Conservation (phyloP, 805 yeast genomes). For the Zygosaccharomyces siamensis region DNA sequence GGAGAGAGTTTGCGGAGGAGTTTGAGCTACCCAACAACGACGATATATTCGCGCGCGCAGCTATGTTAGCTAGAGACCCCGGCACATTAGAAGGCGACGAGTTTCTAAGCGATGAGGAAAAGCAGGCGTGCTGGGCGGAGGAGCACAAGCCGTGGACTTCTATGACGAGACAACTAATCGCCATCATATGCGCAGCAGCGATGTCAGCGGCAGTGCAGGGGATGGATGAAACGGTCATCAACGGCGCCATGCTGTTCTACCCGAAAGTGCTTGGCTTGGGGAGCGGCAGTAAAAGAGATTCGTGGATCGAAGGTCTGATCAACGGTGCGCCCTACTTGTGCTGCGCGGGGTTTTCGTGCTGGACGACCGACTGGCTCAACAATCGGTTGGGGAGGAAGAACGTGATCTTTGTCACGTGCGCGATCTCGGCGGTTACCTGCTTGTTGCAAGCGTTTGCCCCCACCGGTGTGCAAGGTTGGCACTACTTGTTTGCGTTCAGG, state of each 20-base stretch:
- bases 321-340: conserved; percentile 70
- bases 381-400: conserved; percentile 56
- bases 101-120: conserved; percentile 52
- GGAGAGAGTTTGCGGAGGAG: conserved; percentile 57
- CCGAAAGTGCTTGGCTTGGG: conserved; percentile 52
- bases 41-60: conserved; percentile 59
- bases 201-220: conserved; percentile 79
- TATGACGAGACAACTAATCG: conserved; percentile 42
- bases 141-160: conserved; percentile 42
- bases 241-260: conserved; percentile 65
- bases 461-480: conserved; percentile 50
- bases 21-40: conserved; percentile 46
- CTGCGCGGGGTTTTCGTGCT: conserved; percentile 55
- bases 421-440: conserved; percentile 55
- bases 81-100: conserved; percentile 53
- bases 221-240: conserved; percentile 72
- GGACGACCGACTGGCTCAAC: conserved; percentile 60
- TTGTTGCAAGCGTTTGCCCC: conserved; percentile 60
- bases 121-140: conserved; percentile 45
- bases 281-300: conserved; percentile 44
- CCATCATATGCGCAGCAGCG: conserved; percentile 60
- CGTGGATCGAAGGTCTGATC: conserved; percentile 54
- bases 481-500: conserved; percentile 61
- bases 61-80: conserved; percentile 63
- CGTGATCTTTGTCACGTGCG: conserved; percentile 61